Conservation (phyloP, 164 flowering plant genomes). For the Chimonanthus salicifolius region DNA sequence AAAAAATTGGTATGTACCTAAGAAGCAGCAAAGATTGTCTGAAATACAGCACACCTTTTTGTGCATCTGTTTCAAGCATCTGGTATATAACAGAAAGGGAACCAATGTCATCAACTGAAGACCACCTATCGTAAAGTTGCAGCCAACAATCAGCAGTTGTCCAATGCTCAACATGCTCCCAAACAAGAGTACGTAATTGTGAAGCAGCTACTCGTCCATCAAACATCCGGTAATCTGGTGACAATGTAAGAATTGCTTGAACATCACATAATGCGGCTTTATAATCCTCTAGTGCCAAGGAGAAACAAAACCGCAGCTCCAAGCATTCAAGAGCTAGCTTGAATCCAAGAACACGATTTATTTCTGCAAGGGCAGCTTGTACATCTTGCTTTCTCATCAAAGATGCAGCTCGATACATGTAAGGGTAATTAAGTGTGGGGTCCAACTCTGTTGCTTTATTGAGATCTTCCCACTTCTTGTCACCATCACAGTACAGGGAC, state of each 20-base stretch:
- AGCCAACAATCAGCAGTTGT: slow-evolving; percentile 97
- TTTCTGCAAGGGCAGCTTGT: slow-evolving; percentile 76
- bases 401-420: slow-evolving; percentile 88
- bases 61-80: slow-evolving; percentile 96
- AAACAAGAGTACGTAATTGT: slow-evolving; percentile 76
- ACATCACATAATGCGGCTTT: slow-evolving; percentile 76
- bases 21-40: slow-evolving; percentile 98
- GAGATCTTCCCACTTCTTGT: slow-evolving; percentile 67
- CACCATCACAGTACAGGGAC: slow-evolving; percentile 74
- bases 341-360: slow-evolving; percentile 81
- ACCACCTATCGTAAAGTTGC: slow-evolving; percentile 93
- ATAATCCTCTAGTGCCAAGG: slow-evolving; percentile 77
- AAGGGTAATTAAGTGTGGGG: slow-evolving; percentile 92
- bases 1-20: slow-evolving; percentile 40
- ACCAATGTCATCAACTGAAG: slow-evolving; percentile 97
- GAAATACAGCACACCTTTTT: slow-evolving; percentile 90
- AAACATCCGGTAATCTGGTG: slow-evolving; percentile 81
- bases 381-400: slow-evolving; percentile 74
- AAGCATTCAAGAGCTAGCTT: slow-evolving; percentile 89
- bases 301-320: slow-evolving; percentile 88
- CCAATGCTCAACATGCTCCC: slow-evolving; percentile 93
- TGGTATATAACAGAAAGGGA: slow-evolving; percentile 95
- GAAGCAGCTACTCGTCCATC: slow-evolving; percentile 87
- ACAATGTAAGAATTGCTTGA: slow-evolving; percentile 90
- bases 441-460: slow-evolving; percentile 84